Conservation (phyloP, 305 asterid species). For the Coffea humblotiana region DNA sequence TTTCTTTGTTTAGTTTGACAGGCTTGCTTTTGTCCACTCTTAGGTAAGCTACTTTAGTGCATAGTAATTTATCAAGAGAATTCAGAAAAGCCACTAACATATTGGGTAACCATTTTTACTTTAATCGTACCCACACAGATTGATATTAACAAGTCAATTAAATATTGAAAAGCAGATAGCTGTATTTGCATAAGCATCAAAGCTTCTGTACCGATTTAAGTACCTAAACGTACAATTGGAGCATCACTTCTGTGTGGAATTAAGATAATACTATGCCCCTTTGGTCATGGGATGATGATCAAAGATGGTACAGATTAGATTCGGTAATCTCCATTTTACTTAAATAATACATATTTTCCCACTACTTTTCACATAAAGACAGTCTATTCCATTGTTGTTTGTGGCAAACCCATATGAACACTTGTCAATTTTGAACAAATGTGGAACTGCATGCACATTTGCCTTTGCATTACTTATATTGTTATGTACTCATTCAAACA, state of each 20-base stretch:
- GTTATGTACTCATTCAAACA: background rate
- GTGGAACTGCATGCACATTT: background rate
- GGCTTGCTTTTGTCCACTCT: conserved; percentile 14
- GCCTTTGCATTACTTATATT: background rate
- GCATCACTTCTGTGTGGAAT: background rate
- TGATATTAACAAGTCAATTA: background rate
- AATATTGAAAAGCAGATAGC: background rate
- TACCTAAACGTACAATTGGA: background rate
- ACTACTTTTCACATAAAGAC: background rate
- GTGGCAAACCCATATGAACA: background rate
- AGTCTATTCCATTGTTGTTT: background rate
- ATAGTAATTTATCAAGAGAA: background rate
- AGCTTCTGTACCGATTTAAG: background rate
- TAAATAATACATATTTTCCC: background rate
- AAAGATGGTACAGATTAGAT: background rate
- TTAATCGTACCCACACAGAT: background rate
- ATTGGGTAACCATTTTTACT: background rate
- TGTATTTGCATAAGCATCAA: background rate
- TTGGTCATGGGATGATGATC: background rate
- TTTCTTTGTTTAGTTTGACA: background rate
- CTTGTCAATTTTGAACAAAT: background rate
- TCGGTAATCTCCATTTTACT: background rate
- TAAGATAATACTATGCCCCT: background rate
- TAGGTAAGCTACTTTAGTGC: conserved; percentile 12
- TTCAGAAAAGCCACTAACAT: background rate